Percentiles rank a stretch among this genome's conserved stretches.
phyloP scores from a whole-genome alignment of 2,329 filamentous ascomycete genomes.

The Xylaria multiplex region DNA sequence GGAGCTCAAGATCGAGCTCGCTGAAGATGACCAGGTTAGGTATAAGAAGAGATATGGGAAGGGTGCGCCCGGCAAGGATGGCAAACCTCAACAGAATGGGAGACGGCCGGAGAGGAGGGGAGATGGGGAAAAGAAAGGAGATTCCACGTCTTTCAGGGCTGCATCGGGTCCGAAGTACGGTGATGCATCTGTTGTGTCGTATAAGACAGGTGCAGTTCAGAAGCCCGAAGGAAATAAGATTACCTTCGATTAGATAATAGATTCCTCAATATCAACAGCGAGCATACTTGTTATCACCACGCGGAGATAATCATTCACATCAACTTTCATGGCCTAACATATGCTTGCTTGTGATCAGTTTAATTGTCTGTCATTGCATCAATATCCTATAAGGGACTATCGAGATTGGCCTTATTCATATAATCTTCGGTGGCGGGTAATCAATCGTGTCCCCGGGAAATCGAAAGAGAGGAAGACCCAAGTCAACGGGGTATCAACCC shows the following conservation, averaged over 20 bases:
- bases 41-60: constrained; percentile 96
- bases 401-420: too few species aligned
- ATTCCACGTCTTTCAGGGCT: constrained; percentile 11
- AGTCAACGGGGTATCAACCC: too few species aligned
- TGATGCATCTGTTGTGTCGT: constrained; percentile 28
- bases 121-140: constrained; percentile 7
- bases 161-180: constrained; percentile 29
- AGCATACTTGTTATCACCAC: not conserved
- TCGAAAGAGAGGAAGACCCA: too few species aligned
- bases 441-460: too few species aligned
- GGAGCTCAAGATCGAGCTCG: constrained; percentile 87
- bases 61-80: constrained; percentile 61
- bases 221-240: constrained; percentile 36
- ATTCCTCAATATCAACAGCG: not conserved
- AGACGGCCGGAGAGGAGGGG: constrained; percentile 21
- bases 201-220: constrained; percentile 35
- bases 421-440: too few species aligned
- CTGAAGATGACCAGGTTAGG: constrained; percentile 86
- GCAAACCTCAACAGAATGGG: constrained; percentile 55
- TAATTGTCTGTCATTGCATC: too few species aligned
- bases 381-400: too few species aligned
- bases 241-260: constrained; percentile 32
- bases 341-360: too few species aligned
- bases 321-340: too few species aligned
- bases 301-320: too few species aligned